Evolutionary conservation across 2,329 filamentous ascomycete genomes (phyloP).

Genomic region (Epicoccum sorghinum): DNA sequence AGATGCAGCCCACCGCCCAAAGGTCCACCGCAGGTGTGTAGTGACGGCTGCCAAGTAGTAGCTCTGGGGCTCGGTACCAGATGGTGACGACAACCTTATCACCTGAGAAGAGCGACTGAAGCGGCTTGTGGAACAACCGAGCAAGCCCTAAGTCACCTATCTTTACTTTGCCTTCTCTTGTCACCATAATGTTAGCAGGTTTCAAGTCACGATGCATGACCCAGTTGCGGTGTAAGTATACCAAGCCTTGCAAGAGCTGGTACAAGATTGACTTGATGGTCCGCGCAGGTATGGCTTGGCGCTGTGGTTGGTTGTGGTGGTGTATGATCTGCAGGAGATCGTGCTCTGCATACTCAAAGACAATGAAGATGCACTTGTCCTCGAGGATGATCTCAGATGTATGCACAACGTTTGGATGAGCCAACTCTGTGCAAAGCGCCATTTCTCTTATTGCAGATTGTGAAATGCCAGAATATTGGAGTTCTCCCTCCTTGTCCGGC

Average conservation of each 20-base stretch:
- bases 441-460: conserved; percentile 97
- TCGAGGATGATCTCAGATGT: conserved; percentile 95
- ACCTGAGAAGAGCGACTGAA: conserved; percentile 88
- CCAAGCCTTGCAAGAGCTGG: conserved; percentile 90
- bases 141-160: conserved; percentile 94
- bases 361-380: conserved; percentile 99
- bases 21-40: conserved; percentile 97
- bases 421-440: conserved; percentile 91
- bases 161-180: conserved; percentile 84
- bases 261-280: conserved; percentile 95
- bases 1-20: conserved; percentile 98
- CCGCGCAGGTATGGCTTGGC: conserved; percentile 84
- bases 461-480: conserved; percentile 96
- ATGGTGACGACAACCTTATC: conserved; percentile 99
- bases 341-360: conserved; percentile 98
- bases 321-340: conserved; percentile 98
- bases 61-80: conserved; percentile 95
- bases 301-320: conserved; percentile 88
- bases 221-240: conserved; percentile 96
- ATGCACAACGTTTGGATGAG: conserved; percentile 86
- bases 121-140: conserved; percentile 89
- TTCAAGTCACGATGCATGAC: conserved; percentile 96
- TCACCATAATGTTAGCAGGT: conserved; percentile 98
- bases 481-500: conserved; percentile 96
- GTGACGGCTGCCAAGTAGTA: conserved; percentile 89